These are phyloP conservation scores for Fusarium paranaense DNA, from an alignment of 2,329 filamentous ascomycete species.

Conservation along the genomic window DNA sequence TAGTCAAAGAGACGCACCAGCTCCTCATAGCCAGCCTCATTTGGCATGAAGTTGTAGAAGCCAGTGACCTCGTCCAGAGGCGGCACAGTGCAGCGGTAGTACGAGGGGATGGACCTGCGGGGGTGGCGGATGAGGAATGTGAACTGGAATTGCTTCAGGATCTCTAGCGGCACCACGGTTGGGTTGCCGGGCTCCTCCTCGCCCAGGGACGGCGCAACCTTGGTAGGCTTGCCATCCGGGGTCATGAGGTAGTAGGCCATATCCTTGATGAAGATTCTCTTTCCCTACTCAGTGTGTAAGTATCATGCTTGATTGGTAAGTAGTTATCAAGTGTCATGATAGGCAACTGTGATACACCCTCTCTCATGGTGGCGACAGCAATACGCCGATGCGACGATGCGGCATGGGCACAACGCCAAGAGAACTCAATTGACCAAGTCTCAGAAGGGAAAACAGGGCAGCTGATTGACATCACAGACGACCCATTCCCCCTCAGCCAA, in stretches of 20 bases:
- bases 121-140: slow-evolving; percentile 97
- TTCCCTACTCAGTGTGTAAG: slow-evolving; percentile 68
- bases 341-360: neutral
- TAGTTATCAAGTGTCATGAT: neutral
- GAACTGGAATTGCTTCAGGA: slow-evolving; percentile 88
- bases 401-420: slow-evolving; percentile 2
- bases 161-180: slow-evolving; percentile 80
- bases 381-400: slow-evolving; percentile 9
- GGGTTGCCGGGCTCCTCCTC: slow-evolving; percentile 78
- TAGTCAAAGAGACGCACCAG: slow-evolving; percentile 90
- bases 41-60: slow-evolving; percentile 87
- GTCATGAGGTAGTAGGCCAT: slow-evolving; percentile 94
- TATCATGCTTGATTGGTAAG: slow-evolving; percentile 1
- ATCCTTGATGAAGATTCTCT: slow-evolving; percentile 97
- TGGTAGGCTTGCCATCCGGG: slow-evolving; percentile 74
- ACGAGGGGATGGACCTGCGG: slow-evolving; percentile 90
- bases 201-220: slow-evolving; percentile 83
- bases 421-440: slow-evolving; percentile 5
- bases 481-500: slow-evolving; percentile 19
- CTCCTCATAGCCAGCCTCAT: slow-evolving; percentile 91
- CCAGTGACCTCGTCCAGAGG: slow-evolving; percentile 85
- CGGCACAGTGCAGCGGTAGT: slow-evolving; percentile 93
- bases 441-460: neutral
- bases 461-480: slow-evolving; percentile 10
- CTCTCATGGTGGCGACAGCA: neutral